Percentiles rank a stretch among this genome's conserved stretches.
phyloP scores from a whole-genome alignment of 1,139 yeast species.

The Candida pseudoviswanathii region DNA sequence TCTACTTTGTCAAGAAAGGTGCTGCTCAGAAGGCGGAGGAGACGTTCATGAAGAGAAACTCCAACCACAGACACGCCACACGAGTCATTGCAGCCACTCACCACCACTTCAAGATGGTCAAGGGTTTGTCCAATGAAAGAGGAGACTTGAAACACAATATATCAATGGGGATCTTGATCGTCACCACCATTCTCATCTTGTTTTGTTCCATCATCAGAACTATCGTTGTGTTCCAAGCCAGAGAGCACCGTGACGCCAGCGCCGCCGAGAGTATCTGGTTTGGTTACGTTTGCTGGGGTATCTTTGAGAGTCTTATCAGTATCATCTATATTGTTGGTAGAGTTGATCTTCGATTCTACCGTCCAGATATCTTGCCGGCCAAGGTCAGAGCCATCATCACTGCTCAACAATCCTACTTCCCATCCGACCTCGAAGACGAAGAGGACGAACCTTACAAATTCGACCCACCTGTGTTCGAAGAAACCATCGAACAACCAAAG shows the following conservation, averaged over 20 bases:
- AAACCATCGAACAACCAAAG: background rate
- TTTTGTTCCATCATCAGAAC: conserved; percentile 34
- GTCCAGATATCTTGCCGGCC: conserved; percentile 46
- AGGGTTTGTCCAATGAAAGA: conserved; percentile 42
- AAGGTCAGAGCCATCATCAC: conserved; percentile 42
- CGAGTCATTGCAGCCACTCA: conserved; percentile 49
- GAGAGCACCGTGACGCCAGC: conserved; percentile 21
- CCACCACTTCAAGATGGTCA: conserved; percentile 43
- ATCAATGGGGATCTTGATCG: conserved; percentile 33
- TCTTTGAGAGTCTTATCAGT: conserved; percentile 39
- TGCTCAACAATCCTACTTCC: conserved; percentile 39
- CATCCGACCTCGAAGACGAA: conserved; percentile 11
- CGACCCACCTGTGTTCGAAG: background rate
- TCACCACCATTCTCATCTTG: conserved; percentile 37
- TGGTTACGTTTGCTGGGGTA: conserved; percentile 44
- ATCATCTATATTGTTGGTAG: conserved; percentile 44
- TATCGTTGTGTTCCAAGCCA: conserved; percentile 35
- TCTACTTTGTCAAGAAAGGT: conserved; percentile 40
- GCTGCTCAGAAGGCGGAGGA: conserved; percentile 45
- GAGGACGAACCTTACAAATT: conserved; percentile 5
- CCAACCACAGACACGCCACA: conserved; percentile 45
- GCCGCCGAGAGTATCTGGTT: conserved; percentile 28
- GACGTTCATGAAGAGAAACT: conserved; percentile 46
- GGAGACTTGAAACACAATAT: conserved; percentile 40
- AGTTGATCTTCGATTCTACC: conserved; percentile 49